Percentiles rank a stretch among this genome's conserved stretches.
Evolutionary conservation across 352 stramenopile species (phyloP).

Genomic region (Hyaloperonospora arabidopsidis): DNA sequence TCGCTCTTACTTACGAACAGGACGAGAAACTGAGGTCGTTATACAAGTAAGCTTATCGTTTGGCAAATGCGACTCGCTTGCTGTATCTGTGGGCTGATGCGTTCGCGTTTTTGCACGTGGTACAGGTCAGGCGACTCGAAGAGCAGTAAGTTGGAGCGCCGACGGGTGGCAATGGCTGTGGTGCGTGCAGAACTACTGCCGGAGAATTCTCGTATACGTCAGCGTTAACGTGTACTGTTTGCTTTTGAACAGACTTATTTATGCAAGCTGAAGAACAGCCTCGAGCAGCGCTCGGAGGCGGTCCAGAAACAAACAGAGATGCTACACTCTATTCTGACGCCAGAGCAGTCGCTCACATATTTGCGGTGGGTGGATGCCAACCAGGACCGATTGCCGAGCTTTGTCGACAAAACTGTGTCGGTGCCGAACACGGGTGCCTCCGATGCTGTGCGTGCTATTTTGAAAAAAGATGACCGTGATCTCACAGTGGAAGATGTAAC

Average conservation of each 20-base stretch:
- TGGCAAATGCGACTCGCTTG: not conserved
- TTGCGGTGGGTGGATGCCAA: conserved; percentile 77
- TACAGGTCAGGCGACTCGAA: conserved; percentile 67
- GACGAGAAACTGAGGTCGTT: conserved; percentile 85
- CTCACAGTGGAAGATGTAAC: conserved; percentile 84
- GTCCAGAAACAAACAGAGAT: conserved; percentile 76
- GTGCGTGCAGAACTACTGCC: conserved; percentile 25
- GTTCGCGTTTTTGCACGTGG: not conserved
- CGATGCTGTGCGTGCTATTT: conserved; percentile 63
- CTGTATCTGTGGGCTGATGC: conserved; percentile 4
- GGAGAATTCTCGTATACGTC: not conserved
- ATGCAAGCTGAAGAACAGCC: conserved; percentile 79
- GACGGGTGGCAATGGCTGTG: conserved; percentile 75
- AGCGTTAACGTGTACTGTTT: not conserved
- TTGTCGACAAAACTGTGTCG: conserved; percentile 54
- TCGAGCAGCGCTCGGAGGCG: conserved; percentile 69
- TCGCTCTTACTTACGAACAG: conserved; percentile 83
- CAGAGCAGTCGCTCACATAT: conserved; percentile 79
- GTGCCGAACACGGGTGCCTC: conserved; percentile 45
- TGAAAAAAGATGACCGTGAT: conserved; percentile 80
- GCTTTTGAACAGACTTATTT: conserved; percentile 65
- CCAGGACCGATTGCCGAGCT: conserved; percentile 55
- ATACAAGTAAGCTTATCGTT: conserved; percentile 58
- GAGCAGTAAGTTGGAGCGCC: conserved; percentile 74
- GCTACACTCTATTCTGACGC: conserved; percentile 80